Evolutionary conservation across 164 flowering plant genomes (phyloP).

Genomic region (Cinnamomum chago): DNA sequence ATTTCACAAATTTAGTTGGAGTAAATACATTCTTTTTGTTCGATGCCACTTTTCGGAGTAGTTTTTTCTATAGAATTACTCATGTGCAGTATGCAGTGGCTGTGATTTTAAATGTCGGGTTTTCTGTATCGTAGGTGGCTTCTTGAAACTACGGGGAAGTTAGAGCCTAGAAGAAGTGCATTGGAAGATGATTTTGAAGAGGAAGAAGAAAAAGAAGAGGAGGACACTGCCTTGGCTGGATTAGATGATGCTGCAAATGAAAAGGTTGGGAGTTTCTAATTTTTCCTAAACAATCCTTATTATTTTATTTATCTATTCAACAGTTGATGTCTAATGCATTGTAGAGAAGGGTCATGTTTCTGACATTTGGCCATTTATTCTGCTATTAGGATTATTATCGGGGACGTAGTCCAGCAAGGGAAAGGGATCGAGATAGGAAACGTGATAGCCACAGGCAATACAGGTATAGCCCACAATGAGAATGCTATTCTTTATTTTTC

Average conservation of each 20-base stretch:
- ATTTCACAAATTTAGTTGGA: no score
- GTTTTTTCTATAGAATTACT: no score
- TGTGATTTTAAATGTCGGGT: neutral
- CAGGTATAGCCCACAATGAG: slow-evolving; percentile 40
- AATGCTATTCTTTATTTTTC: no score
- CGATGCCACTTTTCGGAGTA: no score
- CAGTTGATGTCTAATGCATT: neutral
- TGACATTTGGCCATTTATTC: neutral
- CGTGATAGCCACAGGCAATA: slow-evolving; percentile 75
- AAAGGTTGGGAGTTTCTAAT: slow-evolving; percentile 41
- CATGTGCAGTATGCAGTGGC: neutral
- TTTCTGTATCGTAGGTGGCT: slow-evolving; percentile 52
- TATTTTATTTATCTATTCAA: neutral
- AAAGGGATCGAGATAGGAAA: slow-evolving; percentile 82
- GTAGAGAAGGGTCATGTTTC: neutral
- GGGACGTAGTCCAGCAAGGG: slow-evolving; percentile 77
- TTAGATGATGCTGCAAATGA: slow-evolving; percentile 50
- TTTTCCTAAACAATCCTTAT: neutral
- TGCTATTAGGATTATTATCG: slow-evolving; percentile 65
- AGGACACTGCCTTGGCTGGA: slow-evolving; percentile 52
- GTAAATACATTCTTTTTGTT: no score
- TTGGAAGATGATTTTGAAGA: slow-evolving; percentile 99
- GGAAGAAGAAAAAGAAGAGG: slow-evolving; percentile 94
- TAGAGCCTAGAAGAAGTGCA: slow-evolving; percentile 94
- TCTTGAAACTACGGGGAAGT: slow-evolving; percentile 63